Evolutionary conservation across 768 basidiomycete species (phyloP).

Genomic region (Leccinum arenicola): DNA sequence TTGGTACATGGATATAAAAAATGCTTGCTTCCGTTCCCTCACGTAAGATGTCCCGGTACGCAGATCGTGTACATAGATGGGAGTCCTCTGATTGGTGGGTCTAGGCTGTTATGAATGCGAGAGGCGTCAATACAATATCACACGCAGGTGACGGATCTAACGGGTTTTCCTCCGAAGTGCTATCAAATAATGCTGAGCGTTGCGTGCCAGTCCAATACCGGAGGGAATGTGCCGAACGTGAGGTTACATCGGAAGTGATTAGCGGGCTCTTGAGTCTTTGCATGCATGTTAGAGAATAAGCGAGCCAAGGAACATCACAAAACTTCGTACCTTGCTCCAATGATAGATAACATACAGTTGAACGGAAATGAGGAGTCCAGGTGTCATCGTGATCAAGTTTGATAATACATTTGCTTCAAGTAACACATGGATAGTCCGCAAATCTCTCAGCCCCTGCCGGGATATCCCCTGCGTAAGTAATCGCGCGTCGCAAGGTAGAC

Average conservation of each 20-base stretch:
- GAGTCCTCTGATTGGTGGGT: not conserved
- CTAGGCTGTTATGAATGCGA: not conserved
- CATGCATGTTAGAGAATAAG: not conserved
- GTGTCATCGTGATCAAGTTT: not conserved
- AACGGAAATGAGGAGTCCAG: not conserved
- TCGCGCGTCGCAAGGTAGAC: not conserved
- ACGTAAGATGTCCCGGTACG: no score
- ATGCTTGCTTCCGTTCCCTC: not conserved
- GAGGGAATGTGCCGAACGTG: not conserved
- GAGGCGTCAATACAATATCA: not conserved
- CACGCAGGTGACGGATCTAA: not conserved
- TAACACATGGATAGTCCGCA: not conserved
- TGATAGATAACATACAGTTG: not conserved
- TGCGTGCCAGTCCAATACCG: not conserved
- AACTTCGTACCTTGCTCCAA: not conserved
- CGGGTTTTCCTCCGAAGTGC: not conserved
- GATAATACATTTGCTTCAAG: not conserved
- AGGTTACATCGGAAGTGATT: not conserved
- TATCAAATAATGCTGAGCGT: not conserved
- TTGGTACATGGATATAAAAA: not conserved
- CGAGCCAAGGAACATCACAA: not conserved
- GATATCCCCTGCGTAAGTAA: not conserved
- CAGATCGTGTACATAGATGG: not conserved
- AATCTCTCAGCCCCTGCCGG: not conserved
- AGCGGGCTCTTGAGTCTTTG: not conserved